phyloP scores from a whole-genome alignment of 2,329 filamentous ascomycete species.

The Rutstroemia sp. region DNA sequence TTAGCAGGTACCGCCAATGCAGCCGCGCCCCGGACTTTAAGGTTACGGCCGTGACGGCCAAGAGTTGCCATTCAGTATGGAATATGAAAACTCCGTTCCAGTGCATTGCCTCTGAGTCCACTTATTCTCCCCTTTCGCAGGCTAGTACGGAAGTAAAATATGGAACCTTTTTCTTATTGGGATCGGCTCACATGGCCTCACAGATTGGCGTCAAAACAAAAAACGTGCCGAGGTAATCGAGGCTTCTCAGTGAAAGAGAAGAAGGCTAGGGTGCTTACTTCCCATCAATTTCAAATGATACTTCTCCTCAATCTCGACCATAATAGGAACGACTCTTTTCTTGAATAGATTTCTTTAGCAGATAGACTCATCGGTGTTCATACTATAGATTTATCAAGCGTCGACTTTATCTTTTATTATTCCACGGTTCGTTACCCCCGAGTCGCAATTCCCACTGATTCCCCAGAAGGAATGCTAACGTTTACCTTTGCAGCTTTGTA shows the following conservation, averaged over 20 bases:
- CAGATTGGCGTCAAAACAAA: neutral
- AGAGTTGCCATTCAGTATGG: no score
- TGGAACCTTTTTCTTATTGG: no score
- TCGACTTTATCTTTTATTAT: neutral
- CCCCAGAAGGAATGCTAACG: neutral
- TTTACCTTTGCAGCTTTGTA: neutral
- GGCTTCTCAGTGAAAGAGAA: neutral
- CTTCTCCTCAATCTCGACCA: neutral
- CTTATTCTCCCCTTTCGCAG: no score
- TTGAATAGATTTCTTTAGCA: neutral
- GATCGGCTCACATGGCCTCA: no score
- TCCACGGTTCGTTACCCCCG: neutral
- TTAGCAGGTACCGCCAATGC: no score
- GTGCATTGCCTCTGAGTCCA: no score
- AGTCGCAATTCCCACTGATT: neutral
- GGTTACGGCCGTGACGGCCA: no score
- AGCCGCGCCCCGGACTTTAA: no score
- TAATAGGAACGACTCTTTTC: neutral
- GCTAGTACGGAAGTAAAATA: no score
- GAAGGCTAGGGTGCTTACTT: neutral
- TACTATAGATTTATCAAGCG: neutral
- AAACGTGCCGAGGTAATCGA: slow-evolving; percentile 7
- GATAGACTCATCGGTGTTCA: neutral
- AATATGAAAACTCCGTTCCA: no score
- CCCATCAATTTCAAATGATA: neutral